Evolutionary conservation across 257 asterid genomes (phyloP), one percentile per base, ranked within the genome.

Genomic region (Hygrophila difformis): DNA sequence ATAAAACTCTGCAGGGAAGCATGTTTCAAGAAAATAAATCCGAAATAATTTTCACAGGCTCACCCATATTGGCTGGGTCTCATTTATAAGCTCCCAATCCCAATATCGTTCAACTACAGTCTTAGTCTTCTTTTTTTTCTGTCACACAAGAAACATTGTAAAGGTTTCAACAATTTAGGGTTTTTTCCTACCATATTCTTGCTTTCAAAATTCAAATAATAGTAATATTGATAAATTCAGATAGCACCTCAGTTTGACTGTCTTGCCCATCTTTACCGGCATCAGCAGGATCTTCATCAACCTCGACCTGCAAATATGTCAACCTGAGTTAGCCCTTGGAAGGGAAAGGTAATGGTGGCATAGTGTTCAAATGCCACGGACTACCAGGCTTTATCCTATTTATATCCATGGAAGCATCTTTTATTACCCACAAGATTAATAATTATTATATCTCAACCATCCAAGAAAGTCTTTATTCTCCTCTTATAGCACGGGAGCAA

Each of bases 51-150:
- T 52, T 10, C 43, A 48, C 36, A 47, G 50, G 56, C 88, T 75
- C 52, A 91, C 99, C 99, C 99, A 91, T 76, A 82, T 66, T 26
- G 99, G 95, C 56, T 80, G 93, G 50, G 95, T 86, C 76, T 91
- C 99, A 64, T 91, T 91, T 17, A 82, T 66, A 33, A 86, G 93
- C 63, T 86, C 95, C 99, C 99, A 91, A 47, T 91, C 99, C 99
- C 99, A 91, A 63, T 91, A 86, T 39, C 73, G 74, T 62, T 91
- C 99, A 49, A 86, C 84, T 12, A 91, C 81, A 6, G 85, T 91
- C 77, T 86, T 82, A 29, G 96, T 86, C 63, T 86, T 91, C 87
- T 86, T 89, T 82, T 86, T 91, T 63, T 82, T 86, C 95, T 82
- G 82, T 49, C 49, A 50, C 42, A 59, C 44, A 24, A 49, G 21